Conservation (phyloP, 257 asterid species). For the Rehmannia glutinosa region DNA sequence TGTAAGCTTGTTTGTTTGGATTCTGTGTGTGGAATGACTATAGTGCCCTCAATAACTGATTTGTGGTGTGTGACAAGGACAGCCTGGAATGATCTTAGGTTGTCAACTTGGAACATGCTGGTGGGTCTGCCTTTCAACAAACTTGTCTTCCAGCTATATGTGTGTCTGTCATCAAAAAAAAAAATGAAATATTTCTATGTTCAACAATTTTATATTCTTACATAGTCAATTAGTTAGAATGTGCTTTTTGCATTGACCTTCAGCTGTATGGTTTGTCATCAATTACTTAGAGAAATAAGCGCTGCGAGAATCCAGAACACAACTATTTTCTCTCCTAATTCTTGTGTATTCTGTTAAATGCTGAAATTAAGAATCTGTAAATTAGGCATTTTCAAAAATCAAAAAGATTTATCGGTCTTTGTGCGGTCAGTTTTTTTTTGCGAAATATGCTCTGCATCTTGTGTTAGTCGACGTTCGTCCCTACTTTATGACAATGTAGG, state of each 20-base stretch:
- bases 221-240: neutral
- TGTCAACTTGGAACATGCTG: constrained; percentile 37
- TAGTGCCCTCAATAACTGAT: constrained; percentile 28
- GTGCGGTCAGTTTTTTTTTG: too few relatives aligned
- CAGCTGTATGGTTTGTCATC: too few relatives aligned
- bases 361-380: too few relatives aligned
- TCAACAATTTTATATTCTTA: neutral
- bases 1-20: constrained; percentile 21
- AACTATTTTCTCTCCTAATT: too few relatives aligned
- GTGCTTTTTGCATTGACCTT: neutral
- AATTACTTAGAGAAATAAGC: too few relatives aligned
- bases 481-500: neutral
- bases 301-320: too few relatives aligned
- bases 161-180: constrained; percentile 16
- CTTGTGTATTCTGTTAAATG: too few relatives aligned
- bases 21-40: constrained; percentile 28
- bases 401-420: too few relatives aligned
- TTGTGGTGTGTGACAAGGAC: constrained; percentile 26
- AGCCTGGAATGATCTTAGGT: constrained; percentile 35
- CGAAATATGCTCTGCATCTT: too few relatives aligned
- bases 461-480: neutral
- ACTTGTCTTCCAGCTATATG: constrained; percentile 26
- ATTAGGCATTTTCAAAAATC: too few relatives aligned
- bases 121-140: constrained; percentile 39
- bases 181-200: neutral